These are phyloP conservation scores for Apiospora koreana DNA, from an alignment of 2,329 filamentous ascomycete genomes.

Conservation along the genomic window DNA sequence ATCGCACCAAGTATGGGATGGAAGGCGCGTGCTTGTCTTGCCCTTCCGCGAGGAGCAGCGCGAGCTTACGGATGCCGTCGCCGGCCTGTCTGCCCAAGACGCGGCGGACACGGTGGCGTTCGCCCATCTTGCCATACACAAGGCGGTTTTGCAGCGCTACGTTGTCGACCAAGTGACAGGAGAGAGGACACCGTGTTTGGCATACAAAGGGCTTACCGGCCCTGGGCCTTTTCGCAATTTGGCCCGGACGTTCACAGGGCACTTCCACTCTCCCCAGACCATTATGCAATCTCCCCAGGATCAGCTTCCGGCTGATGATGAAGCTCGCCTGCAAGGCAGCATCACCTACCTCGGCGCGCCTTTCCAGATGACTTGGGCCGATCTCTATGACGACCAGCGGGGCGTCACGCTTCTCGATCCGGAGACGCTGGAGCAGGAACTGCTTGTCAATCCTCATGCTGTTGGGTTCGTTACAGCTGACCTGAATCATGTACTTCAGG, in stretches of 20 bases:
- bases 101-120: constrained; percentile 31
- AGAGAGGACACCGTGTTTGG: constrained; percentile 17
- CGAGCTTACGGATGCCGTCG: constrained; percentile 27
- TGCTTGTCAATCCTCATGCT: constrained; percentile 30
- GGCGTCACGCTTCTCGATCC: constrained; percentile 33
- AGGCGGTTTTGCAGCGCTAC: constrained; percentile 33
- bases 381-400: constrained; percentile 29
- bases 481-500: constrained; percentile 24
- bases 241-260: constrained; percentile 35
- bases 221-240: constrained; percentile 27
- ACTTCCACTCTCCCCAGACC: constrained; percentile 35
- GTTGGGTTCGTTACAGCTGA: constrained; percentile 27
- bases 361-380: constrained; percentile 34
- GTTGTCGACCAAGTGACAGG: constrained; percentile 20
- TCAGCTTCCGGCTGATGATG: not conserved
- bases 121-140: constrained; percentile 34
- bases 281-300: constrained; percentile 24
- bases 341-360: constrained; percentile 34
- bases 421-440: constrained; percentile 28
- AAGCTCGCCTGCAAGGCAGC: constrained; percentile 24
- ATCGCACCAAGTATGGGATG: constrained; percentile 28
- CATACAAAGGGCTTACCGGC: constrained; percentile 29
- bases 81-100: constrained; percentile 19
- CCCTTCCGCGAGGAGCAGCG: constrained; percentile 35
- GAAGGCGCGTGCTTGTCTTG: constrained; percentile 30